Base-by-base conservation (phyloP, 345 rosid species). In the Syzygium oleosum region DNA sequence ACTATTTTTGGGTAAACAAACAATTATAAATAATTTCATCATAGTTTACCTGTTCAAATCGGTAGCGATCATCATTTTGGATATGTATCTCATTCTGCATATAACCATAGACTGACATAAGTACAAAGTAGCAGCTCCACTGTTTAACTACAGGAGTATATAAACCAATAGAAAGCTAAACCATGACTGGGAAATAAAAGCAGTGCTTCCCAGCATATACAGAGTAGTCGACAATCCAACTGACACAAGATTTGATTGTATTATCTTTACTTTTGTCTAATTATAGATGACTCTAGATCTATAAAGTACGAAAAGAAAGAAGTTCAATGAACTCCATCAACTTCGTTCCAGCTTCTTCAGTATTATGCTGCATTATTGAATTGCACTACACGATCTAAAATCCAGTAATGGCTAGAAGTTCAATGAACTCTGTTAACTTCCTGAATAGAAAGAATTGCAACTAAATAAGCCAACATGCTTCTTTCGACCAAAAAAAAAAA, bases 31-130 rank as follows among this genome's bases (percentile, higher is more conserved):
- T 38, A 34, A 19, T 73, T 38, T 38, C 58, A 85, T 53, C 55
- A 85, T 52, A 63, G 7, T 34, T 77, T 92, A 96, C 99, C 99
- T 97, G 99, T 88, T 96, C 99, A 90, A 93, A 95, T 88, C 99
- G 97, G 88, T 97, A 95, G 65, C 89, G 51, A 87, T 95, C 98
- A 27, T 89, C 92, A 59, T 96, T 97, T 90, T 96, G 99, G 88
- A 94, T 92, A 53, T 51, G 51, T 87, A 97, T 96, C 93, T 97
- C 99, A 90, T 89, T 93, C 99, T 97, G 99, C 95, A 91, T 84
- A 59, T 25, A 15, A 58, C 73, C 84, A 21, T 46, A 58, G 54
- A 84, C 86, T 52, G 61, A 52, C 49, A 25, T 85, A 63, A 85
- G 43, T 87, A 31, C 49, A 55, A 16, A 86, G 73, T 80, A 31